phyloP scores from a whole-genome alignment of 2,329 filamentous ascomycete genomes.

The Cadophora gregata region DNA sequence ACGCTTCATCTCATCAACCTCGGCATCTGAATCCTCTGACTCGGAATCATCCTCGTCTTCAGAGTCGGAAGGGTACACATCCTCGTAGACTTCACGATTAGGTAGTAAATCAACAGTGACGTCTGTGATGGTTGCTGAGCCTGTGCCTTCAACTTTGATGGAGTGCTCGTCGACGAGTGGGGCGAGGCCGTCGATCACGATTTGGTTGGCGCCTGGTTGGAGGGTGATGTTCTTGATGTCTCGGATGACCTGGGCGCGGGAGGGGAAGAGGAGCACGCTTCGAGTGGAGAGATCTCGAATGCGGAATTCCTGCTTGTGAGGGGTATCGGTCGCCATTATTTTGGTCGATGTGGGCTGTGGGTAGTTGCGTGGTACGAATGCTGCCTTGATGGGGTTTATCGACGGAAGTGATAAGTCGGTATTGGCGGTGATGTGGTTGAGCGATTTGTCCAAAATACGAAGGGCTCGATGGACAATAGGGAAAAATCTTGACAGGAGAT shows the following conservation, averaged over 20 bases:
- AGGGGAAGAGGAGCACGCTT: slow-evolving; percentile 67
- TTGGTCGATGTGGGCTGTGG: neutral
- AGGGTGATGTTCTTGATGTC: slow-evolving; percentile 62
- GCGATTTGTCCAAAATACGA: neutral
- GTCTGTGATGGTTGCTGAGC: slow-evolving; percentile 64
- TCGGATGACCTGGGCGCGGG: slow-evolving; percentile 63
- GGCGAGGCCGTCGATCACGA: slow-evolving; percentile 60
- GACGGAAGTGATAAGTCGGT: neutral
- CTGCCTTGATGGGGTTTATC: neutral
- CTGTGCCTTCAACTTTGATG: slow-evolving; percentile 64
- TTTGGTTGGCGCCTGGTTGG: slow-evolving; percentile 60
- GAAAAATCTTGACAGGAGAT: neutral
- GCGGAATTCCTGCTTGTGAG: slow-evolving; percentile 55
- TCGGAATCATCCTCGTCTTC: slow-evolving; percentile 43
- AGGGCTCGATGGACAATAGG: neutral
- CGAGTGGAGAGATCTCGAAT: slow-evolving; percentile 63
- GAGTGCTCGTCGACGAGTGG: slow-evolving; percentile 60
- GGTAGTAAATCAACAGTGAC: slow-evolving; percentile 64
- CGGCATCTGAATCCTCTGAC: slow-evolving; percentile 42
- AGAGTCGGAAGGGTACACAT: slow-evolving; percentile 46
- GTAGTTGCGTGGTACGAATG: neutral
- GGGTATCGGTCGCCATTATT: slow-evolving; percentile 34
- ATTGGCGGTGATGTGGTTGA: neutral
- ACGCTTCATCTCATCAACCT: slow-evolving; percentile 38
- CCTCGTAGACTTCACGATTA: slow-evolving; percentile 53